Conservation (phyloP, 495 filamentous ascomycete species). For the Xylaria acuta region DNA sequence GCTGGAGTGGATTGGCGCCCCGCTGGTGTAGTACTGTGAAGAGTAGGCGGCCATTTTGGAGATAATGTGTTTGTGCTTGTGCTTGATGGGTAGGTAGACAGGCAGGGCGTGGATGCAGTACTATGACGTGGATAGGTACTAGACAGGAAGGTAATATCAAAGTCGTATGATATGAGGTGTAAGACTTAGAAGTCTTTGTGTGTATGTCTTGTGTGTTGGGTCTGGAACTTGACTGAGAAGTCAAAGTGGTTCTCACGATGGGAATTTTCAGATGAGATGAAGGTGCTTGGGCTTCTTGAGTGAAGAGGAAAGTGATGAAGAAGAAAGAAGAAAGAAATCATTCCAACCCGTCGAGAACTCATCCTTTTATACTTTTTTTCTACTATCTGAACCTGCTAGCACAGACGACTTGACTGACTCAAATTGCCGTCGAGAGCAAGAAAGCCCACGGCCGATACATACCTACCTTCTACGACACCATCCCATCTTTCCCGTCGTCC, state of each 20-base stretch:
- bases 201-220: constrained; percentile 31
- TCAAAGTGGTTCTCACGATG: constrained; percentile 22
- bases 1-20: constrained; percentile 21
- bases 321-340: constrained; percentile 62
- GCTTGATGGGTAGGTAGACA: constrained; percentile 9
- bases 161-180: constrained; percentile 24
- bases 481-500: not conserved
- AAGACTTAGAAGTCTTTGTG: constrained; percentile 29
- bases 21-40: constrained; percentile 29
- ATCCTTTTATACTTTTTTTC: constrained; percentile 69
- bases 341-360: constrained; percentile 49
- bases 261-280: constrained; percentile 15
- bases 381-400: not conserved
- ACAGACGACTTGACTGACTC: constrained; percentile 12
- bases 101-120: constrained; percentile 16
- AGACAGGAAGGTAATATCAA: constrained; percentile 23
- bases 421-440: constrained; percentile 9
- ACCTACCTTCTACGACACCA: constrained; percentile 13
- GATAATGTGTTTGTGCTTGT: constrained; percentile 22
- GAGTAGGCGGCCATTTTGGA: constrained; percentile 28
- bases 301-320: constrained; percentile 51
- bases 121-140: constrained; percentile 27
- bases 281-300: constrained; percentile 36
- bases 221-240: constrained; percentile 18
- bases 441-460: not conserved